Conservation (phyloP, 2,329 filamentous ascomycete genomes). For the Aspergillus sergii region DNA sequence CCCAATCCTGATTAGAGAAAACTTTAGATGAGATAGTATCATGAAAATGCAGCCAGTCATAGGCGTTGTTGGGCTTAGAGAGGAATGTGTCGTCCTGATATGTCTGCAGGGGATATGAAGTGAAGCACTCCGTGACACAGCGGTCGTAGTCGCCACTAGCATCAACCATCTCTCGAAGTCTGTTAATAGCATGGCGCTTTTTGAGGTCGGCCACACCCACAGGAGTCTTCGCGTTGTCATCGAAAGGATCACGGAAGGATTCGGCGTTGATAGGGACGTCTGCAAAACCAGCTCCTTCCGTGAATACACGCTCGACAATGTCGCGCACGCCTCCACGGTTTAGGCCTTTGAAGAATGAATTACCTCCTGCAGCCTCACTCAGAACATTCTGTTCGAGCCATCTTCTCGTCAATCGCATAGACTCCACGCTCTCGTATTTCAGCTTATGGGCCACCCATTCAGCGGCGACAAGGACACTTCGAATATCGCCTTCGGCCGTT, state of each 20-base stretch:
- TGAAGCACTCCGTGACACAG: slow-evolving; percentile 72
- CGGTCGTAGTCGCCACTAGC: slow-evolving; percentile 65
- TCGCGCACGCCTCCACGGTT: slow-evolving; percentile 66
- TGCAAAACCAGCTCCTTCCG: slow-evolving; percentile 65
- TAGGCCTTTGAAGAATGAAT: slow-evolving; percentile 58
- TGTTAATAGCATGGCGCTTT: slow-evolving; percentile 61
- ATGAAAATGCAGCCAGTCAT: slow-evolving; percentile 96
- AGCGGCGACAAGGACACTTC: slow-evolving; percentile 65
- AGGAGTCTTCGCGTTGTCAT: slow-evolving; percentile 30
- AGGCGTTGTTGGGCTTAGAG: slow-evolving; percentile 81
- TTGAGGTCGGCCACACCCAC: slow-evolving; percentile 62
- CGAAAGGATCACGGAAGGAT: slow-evolving; percentile 39
- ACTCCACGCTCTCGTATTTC: slow-evolving; percentile 45
- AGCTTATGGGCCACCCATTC: slow-evolving; percentile 68
- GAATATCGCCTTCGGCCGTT: slow-evolving; percentile 59
- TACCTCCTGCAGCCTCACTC: slow-evolving; percentile 55
- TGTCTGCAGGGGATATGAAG: slow-evolving; percentile 80
- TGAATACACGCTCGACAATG: slow-evolving; percentile 67
- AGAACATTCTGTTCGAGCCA: slow-evolving; percentile 65
- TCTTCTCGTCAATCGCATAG: slow-evolving; percentile 53
- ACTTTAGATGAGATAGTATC: slow-evolving; percentile 78
- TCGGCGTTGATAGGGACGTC: slow-evolving; percentile 42
- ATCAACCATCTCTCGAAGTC: slow-evolving; percentile 64
- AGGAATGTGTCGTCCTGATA: slow-evolving; percentile 93
- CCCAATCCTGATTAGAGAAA: slow-evolving; percentile 88